phyloP scores from a whole-genome alignment of 192 early-diverging fungal genomes.

The Coemansia javaensis region DNA sequence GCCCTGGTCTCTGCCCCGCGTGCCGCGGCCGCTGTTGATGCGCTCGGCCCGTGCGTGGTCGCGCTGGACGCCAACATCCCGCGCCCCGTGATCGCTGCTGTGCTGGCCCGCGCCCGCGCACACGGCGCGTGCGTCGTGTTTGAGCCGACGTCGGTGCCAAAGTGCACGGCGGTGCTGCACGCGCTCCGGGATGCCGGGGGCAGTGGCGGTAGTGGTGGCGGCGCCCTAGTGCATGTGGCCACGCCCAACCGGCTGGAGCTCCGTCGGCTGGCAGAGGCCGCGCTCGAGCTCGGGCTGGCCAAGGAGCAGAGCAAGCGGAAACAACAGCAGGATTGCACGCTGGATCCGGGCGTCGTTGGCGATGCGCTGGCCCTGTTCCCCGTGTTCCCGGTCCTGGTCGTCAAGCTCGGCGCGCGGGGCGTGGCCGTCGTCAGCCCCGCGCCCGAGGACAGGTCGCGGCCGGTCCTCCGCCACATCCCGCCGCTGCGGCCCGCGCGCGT shows the following conservation, averaged over 20 bases:
- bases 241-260: slow-evolving; percentile 78
- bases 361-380: slow-evolving; percentile 42
- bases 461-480: slow-evolving; percentile 13
- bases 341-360: slow-evolving; percentile 6
- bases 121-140: slow-evolving; percentile 55
- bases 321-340: background rate
- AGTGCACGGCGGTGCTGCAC: slow-evolving; percentile 58
- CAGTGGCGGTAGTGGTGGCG: background rate
- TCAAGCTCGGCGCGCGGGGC: slow-evolving; percentile 71
- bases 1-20: slow-evolving; percentile 38
- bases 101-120: slow-evolving; percentile 40
- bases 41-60: slow-evolving; percentile 38
- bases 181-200: slow-evolving; percentile 31
- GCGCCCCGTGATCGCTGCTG: slow-evolving; percentile 31
- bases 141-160: slow-evolving; percentile 89
- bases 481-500: slow-evolving; percentile 11
- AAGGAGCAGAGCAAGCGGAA: background rate
- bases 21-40: slow-evolving; percentile 4
- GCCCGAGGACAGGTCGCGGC: background rate
- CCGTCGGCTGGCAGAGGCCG: slow-evolving; percentile 51
- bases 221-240: slow-evolving; percentile 47
- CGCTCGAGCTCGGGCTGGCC: slow-evolving; percentile 10
- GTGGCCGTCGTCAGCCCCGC: slow-evolving; percentile 38
- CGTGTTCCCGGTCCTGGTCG: slow-evolving; percentile 54
- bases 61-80: slow-evolving; percentile 75